These are phyloP conservation scores for Sequoia sempervirens DNA, from an alignment of 75 land plant genomes.

Conservation along the genomic window DNA sequence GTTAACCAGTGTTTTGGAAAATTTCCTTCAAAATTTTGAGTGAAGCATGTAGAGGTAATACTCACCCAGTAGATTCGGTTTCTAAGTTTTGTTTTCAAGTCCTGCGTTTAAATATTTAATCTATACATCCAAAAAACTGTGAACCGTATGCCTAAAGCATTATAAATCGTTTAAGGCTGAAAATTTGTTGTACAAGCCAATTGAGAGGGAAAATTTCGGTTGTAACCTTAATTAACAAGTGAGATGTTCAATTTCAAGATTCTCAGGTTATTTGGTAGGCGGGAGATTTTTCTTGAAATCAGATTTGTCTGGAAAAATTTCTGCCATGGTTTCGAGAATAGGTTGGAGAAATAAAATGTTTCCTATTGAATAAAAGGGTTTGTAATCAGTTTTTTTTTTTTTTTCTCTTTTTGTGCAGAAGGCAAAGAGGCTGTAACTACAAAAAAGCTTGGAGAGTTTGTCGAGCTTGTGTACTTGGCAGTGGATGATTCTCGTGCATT, in stretches of 20 bases:
- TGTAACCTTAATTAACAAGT: not conserved
- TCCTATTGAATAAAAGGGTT: not conserved
- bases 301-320: not conserved
- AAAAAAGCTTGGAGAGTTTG: not conserved
- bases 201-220: not conserved
- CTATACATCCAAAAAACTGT: not conserved
- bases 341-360: not conserved
- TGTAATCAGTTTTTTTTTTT: not conserved
- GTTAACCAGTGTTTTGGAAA: not conserved
- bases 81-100: not conserved
- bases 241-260: not conserved
- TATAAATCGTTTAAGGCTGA: not conserved
- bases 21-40: not conserved
- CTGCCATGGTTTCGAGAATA: not conserved
- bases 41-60: not conserved
- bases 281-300: not conserved
- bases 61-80: not conserved
- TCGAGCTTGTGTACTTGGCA: not conserved
- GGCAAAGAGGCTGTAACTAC: not conserved
- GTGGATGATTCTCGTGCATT: not conserved
- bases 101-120: not conserved
- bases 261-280: not conserved
- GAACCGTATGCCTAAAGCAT: not conserved
- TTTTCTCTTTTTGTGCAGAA: not conserved
- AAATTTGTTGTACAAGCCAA: not conserved